Conservation (phyloP, 2,329 filamentous ascomycete genomes). For the Pestalotiopsis fici region DNA sequence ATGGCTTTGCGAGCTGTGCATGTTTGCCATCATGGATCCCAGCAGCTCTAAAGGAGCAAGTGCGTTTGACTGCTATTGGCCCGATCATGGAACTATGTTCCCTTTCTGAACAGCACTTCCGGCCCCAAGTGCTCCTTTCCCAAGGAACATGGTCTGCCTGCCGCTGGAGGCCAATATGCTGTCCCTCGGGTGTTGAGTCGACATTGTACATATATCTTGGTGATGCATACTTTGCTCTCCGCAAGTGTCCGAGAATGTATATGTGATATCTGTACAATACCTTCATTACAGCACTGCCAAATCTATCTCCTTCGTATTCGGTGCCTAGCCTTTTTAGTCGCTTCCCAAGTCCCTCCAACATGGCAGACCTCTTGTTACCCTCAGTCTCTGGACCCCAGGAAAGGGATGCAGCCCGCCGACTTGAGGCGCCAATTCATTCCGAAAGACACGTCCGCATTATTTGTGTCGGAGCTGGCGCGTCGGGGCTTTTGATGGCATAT, state of each 20-base stretch:
- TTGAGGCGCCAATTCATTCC: conserved; percentile 15
- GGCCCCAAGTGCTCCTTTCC: not conserved
- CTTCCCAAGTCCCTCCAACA: not conserved
- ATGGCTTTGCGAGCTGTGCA: not conserved
- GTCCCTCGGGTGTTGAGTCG: not conserved
- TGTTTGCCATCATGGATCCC: not conserved
- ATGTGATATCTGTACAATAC: too few species aligned
- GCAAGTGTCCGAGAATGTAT: too few species aligned
- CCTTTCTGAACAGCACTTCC: not conserved
- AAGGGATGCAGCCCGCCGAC: not conserved
- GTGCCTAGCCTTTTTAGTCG: too few species aligned
- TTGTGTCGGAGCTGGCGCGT: conserved; percentile 48
- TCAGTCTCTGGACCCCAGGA: not conserved
- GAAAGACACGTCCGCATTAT: conserved; percentile 29
- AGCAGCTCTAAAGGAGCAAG: not conserved
- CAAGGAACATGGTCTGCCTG: not conserved
- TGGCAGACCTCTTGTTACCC: conserved; percentile 1
- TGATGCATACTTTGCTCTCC: not conserved
- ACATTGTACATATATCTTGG: not conserved
- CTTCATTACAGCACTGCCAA: not conserved
- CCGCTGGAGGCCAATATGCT: not conserved
- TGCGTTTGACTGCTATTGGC: not conserved
- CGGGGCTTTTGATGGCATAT: conserved; percentile 48
- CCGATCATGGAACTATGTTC: not conserved
- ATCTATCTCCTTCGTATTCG: not conserved